Percentiles rank a stretch among this genome's conserved stretches.
Conservation (phyloP, 257 asterid species). For the Mitragyna speciosa region DNA sequence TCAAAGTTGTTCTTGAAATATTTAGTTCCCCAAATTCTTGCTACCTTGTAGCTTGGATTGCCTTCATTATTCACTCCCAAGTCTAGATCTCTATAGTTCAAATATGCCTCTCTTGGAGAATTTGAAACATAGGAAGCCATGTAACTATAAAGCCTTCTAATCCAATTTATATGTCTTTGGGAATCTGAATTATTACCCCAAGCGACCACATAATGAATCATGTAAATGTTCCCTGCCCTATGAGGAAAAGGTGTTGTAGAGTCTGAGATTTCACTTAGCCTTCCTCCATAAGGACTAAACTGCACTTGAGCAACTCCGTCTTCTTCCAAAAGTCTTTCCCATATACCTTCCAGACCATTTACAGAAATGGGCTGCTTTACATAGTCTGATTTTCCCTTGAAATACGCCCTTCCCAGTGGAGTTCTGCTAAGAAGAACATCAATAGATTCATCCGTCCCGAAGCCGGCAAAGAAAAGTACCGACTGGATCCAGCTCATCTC, state of each 20-base stretch:
- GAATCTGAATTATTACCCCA: not conserved
- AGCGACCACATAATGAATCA: not conserved
- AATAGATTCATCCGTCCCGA: not conserved
- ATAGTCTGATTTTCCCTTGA: slow-evolving; percentile 45
- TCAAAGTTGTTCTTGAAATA: not conserved
- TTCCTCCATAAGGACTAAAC: slow-evolving; percentile 7
- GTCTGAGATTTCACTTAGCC: not conserved
- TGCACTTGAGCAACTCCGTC: not conserved
- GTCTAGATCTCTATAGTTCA: not conserved
- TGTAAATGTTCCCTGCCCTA: not conserved
- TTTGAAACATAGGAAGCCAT: slow-evolving; percentile 8
- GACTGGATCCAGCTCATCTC: slow-evolving; percentile 54
- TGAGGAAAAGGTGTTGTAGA: not conserved
- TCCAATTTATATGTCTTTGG: not conserved
- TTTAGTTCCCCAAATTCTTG: not conserved
- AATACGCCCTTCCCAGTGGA: not conserved
- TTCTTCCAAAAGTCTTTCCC: slow-evolving; percentile 29
- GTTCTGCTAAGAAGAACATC: not conserved
- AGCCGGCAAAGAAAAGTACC: slow-evolving; percentile 24
- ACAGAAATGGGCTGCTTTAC: slow-evolving; percentile 33
- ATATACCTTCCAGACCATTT: slow-evolving; percentile 32
- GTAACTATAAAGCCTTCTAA: not conserved
- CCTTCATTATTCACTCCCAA: not conserved
- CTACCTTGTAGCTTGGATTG: not conserved
- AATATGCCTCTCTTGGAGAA: not conserved